Evolutionary conservation across 129 eudicot species (phyloP).

Genomic region (Smallanthus sonchifolius): DNA sequence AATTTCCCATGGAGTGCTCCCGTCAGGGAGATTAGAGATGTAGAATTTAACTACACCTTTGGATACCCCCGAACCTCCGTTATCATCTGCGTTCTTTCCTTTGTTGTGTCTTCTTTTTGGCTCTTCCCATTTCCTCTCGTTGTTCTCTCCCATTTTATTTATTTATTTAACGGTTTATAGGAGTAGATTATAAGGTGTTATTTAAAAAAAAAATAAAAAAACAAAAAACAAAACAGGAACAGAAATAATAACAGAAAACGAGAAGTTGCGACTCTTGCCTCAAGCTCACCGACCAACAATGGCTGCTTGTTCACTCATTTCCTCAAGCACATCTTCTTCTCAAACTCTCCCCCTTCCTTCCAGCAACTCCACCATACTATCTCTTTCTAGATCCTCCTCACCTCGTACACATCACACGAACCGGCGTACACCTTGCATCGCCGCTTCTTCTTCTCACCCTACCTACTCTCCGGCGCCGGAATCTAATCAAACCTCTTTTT

Average conservation of each 20-base stretch:
- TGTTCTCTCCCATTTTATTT: too few species aligned
- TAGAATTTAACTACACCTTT: too few species aligned
- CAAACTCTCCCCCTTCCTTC: constrained; percentile 16
- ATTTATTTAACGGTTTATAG: too few species aligned
- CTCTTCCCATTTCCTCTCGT: too few species aligned
- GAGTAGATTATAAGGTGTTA: too few species aligned
- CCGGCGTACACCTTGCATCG: neutral
- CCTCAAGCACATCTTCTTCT: constrained; percentile 23
- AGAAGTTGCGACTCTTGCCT: neutral
- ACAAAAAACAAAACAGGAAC: neutral
- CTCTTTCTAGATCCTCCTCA: constrained; percentile 19
- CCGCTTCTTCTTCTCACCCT: constrained; percentile 7
- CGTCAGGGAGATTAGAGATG: too few species aligned
- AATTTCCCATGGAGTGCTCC: too few species aligned
- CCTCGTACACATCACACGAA: neutral
- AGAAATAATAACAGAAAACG: neutral
- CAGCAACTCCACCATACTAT: constrained; percentile 1
- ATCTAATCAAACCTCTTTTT: constrained; percentile 22
- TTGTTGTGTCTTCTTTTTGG: too few species aligned
- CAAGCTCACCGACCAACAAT: constrained; percentile 1
- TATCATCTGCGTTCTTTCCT: too few species aligned
- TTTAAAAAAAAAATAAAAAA: too few species aligned
- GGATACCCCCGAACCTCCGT: too few species aligned
- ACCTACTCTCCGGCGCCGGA: constrained; percentile 28
- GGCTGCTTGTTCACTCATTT: constrained; percentile 35